Evolutionary conservation across 176 grass and related monocot species (phyloP).

Genomic region (Pontederia paniculata): DNA sequence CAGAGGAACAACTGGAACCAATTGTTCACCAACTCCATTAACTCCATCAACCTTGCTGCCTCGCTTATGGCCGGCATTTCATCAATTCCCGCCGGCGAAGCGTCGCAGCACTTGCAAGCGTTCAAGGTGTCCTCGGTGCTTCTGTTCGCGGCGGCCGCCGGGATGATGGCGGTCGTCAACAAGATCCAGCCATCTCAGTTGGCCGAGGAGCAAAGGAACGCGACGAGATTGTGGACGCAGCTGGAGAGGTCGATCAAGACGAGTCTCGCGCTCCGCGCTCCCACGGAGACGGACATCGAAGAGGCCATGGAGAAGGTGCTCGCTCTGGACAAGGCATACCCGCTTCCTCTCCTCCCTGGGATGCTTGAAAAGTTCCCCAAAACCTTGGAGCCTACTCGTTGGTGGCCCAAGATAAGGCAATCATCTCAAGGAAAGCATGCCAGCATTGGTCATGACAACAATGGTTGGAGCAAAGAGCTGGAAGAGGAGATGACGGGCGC

Average conservation of each 20-base stretch:
- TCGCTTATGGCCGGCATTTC: constrained; percentile 10
- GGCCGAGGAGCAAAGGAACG: constrained; percentile 16
- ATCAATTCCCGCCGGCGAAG: background rate
- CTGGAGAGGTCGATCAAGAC: constrained; percentile 1
- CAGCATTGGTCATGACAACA: background rate
- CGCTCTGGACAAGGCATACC: constrained; percentile 5
- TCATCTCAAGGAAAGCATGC: no score
- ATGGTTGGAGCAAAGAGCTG: constrained; percentile 42
- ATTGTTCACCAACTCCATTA: constrained; percentile 15
- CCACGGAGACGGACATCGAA: background rate
- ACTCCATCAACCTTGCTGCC: constrained; percentile 16
- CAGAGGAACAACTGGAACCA: constrained; percentile 26
- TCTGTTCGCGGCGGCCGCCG: background rate
- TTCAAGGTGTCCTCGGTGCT: constrained; percentile 12
- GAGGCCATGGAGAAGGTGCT: constrained; percentile 8
- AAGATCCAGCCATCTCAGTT: constrained; percentile 17
- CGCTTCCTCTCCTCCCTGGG: constrained; percentile 2
- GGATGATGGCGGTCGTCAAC: constrained; percentile 16
- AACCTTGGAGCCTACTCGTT: constrained; percentile 4
- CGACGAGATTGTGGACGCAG: constrained; percentile 6
- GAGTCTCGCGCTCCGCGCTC: background rate
- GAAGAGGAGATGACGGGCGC: constrained; percentile 43
- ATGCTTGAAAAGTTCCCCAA: constrained; percentile 22
- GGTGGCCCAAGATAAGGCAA: constrained; percentile 3
- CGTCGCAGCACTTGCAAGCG: background rate